Conservation (phyloP, 192 early-diverging fungal genomes). For the Rhizophlyctis rosea region DNA sequence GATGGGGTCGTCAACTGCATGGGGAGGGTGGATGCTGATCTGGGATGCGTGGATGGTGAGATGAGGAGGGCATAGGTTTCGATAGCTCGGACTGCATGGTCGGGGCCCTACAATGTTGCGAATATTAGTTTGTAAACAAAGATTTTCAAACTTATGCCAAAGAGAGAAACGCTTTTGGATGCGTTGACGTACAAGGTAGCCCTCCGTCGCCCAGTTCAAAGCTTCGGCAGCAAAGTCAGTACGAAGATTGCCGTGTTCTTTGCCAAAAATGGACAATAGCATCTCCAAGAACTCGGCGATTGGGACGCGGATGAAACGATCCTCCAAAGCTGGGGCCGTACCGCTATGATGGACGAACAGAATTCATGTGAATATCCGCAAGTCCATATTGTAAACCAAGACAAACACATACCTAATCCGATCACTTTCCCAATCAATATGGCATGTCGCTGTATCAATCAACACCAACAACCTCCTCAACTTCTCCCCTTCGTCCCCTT, state of each 20-base stretch:
- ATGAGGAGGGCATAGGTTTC: conserved; percentile 31
- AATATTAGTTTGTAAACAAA: no score
- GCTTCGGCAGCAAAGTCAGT: conserved; percentile 32
- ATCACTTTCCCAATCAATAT: conserved; percentile 29
- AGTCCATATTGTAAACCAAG: no score
- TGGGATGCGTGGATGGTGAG: conserved; percentile 19
- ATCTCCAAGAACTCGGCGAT: conserved; percentile 28
- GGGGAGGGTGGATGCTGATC: no score
- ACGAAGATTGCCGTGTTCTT: conserved; percentile 22
- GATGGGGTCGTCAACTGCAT: no score
- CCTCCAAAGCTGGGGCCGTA: conserved; percentile 13
- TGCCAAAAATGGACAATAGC: conserved; percentile 37
- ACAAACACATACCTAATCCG: not conserved
- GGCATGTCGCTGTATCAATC: conserved; percentile 20
- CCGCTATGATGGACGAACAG: no score
- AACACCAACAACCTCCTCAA: conserved; percentile 30
- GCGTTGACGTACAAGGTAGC: conserved; percentile 35
- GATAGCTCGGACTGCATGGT: conserved; percentile 24
- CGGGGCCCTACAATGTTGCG: conserved; percentile 19
- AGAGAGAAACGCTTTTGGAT: no score
- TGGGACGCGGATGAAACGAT: conserved; percentile 25
- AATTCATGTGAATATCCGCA: no score
- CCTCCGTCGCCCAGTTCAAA: conserved; percentile 39
- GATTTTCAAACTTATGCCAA: no score
- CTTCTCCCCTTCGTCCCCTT: conserved; percentile 3